Evolutionary conservation across 1,284 basidiomycete species (phyloP), one percentile per base, ranked within the genome.

Genomic region (Pascua sp.): DNA sequence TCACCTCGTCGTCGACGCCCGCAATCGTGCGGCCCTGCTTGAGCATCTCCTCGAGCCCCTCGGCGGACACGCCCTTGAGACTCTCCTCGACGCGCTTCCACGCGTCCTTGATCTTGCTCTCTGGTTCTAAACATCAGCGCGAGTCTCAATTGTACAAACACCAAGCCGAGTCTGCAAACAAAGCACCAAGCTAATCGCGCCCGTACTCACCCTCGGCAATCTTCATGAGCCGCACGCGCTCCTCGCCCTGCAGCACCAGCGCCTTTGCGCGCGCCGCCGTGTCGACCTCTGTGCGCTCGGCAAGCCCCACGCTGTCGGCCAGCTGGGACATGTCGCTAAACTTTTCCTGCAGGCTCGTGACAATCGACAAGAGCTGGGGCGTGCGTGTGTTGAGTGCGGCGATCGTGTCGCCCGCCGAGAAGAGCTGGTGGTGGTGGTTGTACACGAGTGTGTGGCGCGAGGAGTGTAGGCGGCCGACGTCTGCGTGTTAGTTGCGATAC

Each of bases 351-450:
- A 78, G 66, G 7, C 66, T 61, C 11, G 69, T 69, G 16, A 78
- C 69, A 52, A 78, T 77, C 1, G 62, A 60, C n/a, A 77, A 60
- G 8, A 78, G 68, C 59, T 78, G 70, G 4, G 76, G 76, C 32
- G 75, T 78, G 17, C 71, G 70, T 10, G 69, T 67, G 55, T 77
- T 77, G 24, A 78, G 64, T 36, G 64, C 54, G n/a, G 69, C 66
- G 43, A 78, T 78, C 1, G 74, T 75, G 54, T 77, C 72, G 13
- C 74, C 74, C 1, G 76, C 76, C 38, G 62, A 62, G 62, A 78
- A 78, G 8, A 78, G 68, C 71, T 78, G 73, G 59, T 77, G 73
- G 64, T 78, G 76, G 56, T 78, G 76, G 53, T 78, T 76, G 61
- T 78, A 78, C 15, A 78, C 76, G 8, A 78, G 61, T 38, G 67